These are phyloP conservation scores for Daucus carota DNA, from an alignment of 129 eudicot species.

Conservation along the genomic window DH1_v3.0 NC_030386.2:21488501-21489000, in stretches of 20 bases:
- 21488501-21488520: conserved; percentile 5
- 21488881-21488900: conserved; percentile 95
- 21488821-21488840: conserved; percentile 66
- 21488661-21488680: background rate
- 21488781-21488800: conserved; percentile 68
- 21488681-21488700: background rate
- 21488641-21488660: background rate
- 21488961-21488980: background rate
- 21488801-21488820: conserved; percentile 91
- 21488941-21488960: background rate
- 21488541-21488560: background rate
- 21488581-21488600: background rate
- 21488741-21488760: background rate
- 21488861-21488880: conserved; percentile 95
- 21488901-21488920: conserved; percentile 33
- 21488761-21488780: conserved; percentile 14
- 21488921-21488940: conserved; percentile 10
- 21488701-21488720: background rate
- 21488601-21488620: background rate
- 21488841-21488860: conserved; percentile 81
- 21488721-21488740: background rate
- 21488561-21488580: background rate
- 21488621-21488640: background rate
- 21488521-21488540: background rate
- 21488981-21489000: background rate